Base-by-base conservation (phyloP, 140 eudicot species). In the Oenanthe javanica region DNA sequence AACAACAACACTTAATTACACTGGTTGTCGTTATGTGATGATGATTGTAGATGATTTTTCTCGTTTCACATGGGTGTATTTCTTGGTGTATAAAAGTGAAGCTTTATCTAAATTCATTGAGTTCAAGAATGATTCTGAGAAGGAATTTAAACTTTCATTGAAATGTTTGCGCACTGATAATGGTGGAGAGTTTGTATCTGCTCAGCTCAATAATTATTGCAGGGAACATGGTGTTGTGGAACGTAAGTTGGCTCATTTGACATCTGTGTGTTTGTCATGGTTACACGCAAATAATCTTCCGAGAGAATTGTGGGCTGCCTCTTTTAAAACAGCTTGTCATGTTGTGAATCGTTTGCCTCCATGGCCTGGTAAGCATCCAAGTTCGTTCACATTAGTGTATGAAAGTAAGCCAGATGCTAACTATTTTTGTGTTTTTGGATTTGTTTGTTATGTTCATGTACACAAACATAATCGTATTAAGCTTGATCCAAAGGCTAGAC, bases 161-260 rank as follows among this genome's bases (percentile, higher is more conserved):
- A 31, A 54, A 13, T 54, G 51, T 14, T 3, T 54, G 18, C 63
- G n/a, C n/a, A 18, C 63, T 54, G 63, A 54, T 18, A 54, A 54
- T 54, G 63, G 63, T 54, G 63, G 63, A 54, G 63, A 54, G 3
- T 14, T 54, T 54, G 63, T 54, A 4, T 14, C n/a, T 54, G 63
- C 63, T 21, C 63, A 54, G 1, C 14, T 54, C 5, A 18, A 54
- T 0, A 54, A 54, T 18, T 54, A 54, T 54, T 54, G n/a, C 63
- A 54, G 63, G n/a, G 63, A 54, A 54, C n/a, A 54, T 18, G 63
- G n/a, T 14, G 14, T 31, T 31, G 36, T 31, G 36, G 79, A 80
- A 3, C 78, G 83, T 7, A 79, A 79, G 14, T 15, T 70, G 9
- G 52, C n/a, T 9, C 77, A 73, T 73, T 50, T 73, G 5, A 23